phyloP scores from a whole-genome alignment of 192 early-diverging fungal genomes.

The Obelidium mucronatum region DNA sequence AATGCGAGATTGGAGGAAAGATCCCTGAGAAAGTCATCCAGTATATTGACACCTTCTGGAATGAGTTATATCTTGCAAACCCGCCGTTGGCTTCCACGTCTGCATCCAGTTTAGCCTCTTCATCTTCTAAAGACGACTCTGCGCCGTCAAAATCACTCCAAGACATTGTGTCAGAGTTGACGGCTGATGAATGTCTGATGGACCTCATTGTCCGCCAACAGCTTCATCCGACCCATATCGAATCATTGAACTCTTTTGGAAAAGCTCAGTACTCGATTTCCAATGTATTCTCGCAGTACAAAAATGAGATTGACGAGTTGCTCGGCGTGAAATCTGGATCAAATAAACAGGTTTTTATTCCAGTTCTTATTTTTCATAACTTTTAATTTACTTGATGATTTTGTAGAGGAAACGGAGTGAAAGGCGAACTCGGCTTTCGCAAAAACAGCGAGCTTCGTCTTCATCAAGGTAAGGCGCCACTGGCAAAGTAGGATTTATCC shows the following conservation, averaged over 20 bases:
- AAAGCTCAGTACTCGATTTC: not conserved
- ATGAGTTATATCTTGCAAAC: not conserved
- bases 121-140: not conserved
- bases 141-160: not conserved
- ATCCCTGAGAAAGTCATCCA: not conserved
- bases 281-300: not conserved
- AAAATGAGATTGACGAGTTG: no score
- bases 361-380: no score
- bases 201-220: not conserved
- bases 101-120: not conserved
- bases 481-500: no score
- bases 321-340: no score
- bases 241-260: not conserved
- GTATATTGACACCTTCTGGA: slow-evolving; percentile 20
- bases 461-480: no score
- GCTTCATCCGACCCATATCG: not conserved
- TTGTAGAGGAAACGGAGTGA: no score
- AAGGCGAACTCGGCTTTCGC: no score
- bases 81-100: not conserved
- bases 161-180: not conserved
- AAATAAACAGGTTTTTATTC: no score
- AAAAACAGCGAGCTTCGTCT: no score
- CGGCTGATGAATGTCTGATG: not conserved
- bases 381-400: no score
- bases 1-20: not conserved